A percentile compares a stretch with the other conserved stretches of the same genome.
phyloP scores from a whole-genome alignment of 2,329 filamentous ascomycete species.

The Aspergillus phoenicis region DNA sequence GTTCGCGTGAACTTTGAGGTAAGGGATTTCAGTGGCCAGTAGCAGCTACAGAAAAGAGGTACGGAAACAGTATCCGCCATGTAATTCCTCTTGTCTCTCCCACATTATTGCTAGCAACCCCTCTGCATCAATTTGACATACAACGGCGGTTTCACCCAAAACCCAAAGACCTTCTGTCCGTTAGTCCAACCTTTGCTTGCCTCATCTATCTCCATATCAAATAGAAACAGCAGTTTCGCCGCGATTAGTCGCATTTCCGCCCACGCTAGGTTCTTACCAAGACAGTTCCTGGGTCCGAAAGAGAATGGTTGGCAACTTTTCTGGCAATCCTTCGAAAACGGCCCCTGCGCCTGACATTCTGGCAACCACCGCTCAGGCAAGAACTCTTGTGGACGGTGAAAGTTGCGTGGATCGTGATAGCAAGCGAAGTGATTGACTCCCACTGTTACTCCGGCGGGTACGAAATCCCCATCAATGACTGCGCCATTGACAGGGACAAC shows the following conservation, averaged over 20 bases:
- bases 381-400: neutral
- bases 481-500: constrained; percentile 25
- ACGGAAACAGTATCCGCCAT: no score
- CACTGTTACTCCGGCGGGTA: neutral
- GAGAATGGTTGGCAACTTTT: constrained; percentile 36
- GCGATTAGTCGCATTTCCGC: constrained; percentile 13
- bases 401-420: constrained; percentile 31
- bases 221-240: constrained; percentile 3
- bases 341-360: neutral
- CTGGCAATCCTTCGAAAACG: neutral
- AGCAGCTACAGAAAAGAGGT: no score
- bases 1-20: no score
- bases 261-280: constrained; percentile 26
- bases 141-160: constrained; percentile 6
- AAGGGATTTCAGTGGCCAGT: no score
- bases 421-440: constrained; percentile 12
- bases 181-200: neutral
- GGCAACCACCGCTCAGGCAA: neutral
- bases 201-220: neutral
- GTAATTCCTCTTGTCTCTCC: no score
- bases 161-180: constrained; percentile 6
- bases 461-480: neutral
- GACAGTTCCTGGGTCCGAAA: constrained; percentile 33
- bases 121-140: neutral
- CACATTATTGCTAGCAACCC: neutral